phyloP scores from a whole-genome alignment of 108 stramenopile genomes.

The Nitzschia palea region DNA sequence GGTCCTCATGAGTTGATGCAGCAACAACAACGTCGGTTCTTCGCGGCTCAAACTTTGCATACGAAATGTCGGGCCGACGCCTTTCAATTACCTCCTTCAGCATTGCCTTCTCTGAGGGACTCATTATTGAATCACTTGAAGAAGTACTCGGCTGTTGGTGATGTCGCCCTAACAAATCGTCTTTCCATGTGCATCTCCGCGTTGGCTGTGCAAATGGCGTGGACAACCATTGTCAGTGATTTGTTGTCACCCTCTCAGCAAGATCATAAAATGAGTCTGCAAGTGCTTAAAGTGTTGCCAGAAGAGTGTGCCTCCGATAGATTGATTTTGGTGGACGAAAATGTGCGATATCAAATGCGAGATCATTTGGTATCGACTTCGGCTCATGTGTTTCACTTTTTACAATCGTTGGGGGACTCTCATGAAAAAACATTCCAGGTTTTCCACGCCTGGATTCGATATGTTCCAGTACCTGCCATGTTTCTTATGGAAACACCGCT shows the following conservation, averaged over 20 bases:
- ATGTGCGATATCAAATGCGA: conserved; percentile 49
- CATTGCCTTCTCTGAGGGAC: conserved; percentile 64
- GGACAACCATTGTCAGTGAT: conserved; percentile 59
- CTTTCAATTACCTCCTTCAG: conserved; percentile 51
- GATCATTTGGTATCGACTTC: conserved; percentile 55
- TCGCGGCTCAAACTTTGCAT: conserved; percentile 87
- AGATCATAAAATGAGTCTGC: conserved; percentile 43
- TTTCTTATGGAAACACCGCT: conserved; percentile 43
- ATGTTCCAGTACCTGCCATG: conserved; percentile 61
- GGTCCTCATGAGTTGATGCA: conserved; percentile 25
- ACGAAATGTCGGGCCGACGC: conserved; percentile 66
- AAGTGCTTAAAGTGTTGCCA: conserved; percentile 63
- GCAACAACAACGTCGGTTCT: conserved; percentile 72
- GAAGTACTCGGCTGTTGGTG: conserved; percentile 30
- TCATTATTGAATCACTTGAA: conserved; percentile 62
- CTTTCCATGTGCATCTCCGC: conserved; percentile 76
- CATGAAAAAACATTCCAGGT: conserved; percentile 44
- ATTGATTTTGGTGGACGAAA: conserved; percentile 58
- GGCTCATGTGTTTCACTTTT: conserved; percentile 43
- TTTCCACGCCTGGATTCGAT: conserved; percentile 72
- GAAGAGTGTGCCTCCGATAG: conserved; percentile 82
- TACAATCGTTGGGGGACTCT: conserved; percentile 22
- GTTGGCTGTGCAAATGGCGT: conserved; percentile 79
- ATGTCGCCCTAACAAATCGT: conserved; percentile 59
- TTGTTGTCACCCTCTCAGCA: conserved; percentile 29